These are phyloP conservation scores for Halenospora varia DNA, from an alignment of 495 filamentous ascomycete species.

Conservation along the genomic window DNA sequence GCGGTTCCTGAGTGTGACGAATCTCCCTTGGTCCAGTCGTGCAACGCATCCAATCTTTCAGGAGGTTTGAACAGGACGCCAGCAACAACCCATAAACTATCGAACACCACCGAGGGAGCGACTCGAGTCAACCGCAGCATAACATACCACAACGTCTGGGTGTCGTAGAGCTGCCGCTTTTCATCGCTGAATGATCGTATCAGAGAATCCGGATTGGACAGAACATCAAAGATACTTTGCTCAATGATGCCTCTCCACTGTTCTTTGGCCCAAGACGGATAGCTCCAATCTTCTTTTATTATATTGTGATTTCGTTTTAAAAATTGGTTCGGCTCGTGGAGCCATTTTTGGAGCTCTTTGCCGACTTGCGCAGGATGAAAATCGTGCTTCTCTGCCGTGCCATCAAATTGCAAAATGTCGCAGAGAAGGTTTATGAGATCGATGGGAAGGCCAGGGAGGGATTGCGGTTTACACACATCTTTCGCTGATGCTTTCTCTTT, in stretches of 20 bases:
- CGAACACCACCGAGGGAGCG: constrained; percentile 55
- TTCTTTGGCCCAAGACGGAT: constrained; percentile 24
- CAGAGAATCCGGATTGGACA: constrained; percentile 62
- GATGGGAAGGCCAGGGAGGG: constrained; percentile 29
- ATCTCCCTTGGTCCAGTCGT: constrained; percentile 30
- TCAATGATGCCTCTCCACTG: constrained; percentile 59
- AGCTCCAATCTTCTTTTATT: not conserved
- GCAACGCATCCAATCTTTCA: constrained; percentile 41
- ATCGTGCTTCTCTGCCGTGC: constrained; percentile 42
- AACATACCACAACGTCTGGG: constrained; percentile 46
- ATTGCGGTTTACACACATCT: constrained; percentile 12
- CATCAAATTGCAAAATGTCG: constrained; percentile 47
- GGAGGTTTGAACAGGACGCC: constrained; percentile 65
- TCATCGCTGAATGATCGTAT: constrained; percentile 59
- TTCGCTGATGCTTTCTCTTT: not conserved
- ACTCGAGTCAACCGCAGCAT: constrained; percentile 48
- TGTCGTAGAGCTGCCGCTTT: constrained; percentile 39
- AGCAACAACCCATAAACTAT: constrained; percentile 74
- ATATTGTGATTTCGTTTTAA: not conserved
- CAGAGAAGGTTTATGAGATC: constrained; percentile 49
- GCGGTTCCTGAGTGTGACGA: constrained; percentile 31
- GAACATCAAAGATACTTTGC: constrained; percentile 69
- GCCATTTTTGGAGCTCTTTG: constrained; percentile 23
- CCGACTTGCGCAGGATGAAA: constrained; percentile 36
- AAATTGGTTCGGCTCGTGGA: not conserved